phyloP scores from a whole-genome alignment of 257 asterid species.

The Penstemon newberryi region DNA sequence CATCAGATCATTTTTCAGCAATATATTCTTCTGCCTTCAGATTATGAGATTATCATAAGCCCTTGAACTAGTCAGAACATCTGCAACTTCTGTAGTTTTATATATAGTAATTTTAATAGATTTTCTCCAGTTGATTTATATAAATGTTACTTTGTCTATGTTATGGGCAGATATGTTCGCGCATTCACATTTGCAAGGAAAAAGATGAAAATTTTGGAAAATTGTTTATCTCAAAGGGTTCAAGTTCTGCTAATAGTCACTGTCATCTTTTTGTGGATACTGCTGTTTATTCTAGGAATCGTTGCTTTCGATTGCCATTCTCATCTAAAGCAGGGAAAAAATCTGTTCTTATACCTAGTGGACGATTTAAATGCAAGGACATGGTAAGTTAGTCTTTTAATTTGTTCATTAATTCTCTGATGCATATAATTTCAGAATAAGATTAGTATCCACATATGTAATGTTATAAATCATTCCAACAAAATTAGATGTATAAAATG shows the following conservation, averaged over 20 bases:
- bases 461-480: neutral
- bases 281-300: conserved; percentile 94
- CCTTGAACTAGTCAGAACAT: conserved; percentile 12
- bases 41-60: neutral
- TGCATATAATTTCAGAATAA: neutral
- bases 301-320: conserved; percentile 87
- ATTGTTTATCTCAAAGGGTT: conserved; percentile 65
- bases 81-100: conserved; percentile 17
- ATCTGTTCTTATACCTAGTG: conserved; percentile 80
- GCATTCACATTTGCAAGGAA: conserved; percentile 59
- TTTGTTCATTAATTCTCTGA: neutral
- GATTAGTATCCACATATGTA: neutral
- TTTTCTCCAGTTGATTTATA: conserved; percentile 19
- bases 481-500: neutral
- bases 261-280: conserved; percentile 76
- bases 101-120: conserved; percentile 2
- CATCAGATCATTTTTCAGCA: neutral
- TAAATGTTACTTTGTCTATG: conserved; percentile 17
- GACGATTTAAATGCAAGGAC: conserved; percentile 84
- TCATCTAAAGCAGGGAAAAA: conserved; percentile 95
- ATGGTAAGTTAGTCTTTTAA: conserved; percentile 50
- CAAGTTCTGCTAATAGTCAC: conserved; percentile 47
- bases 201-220: conserved; percentile 56
- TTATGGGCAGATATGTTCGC: conserved; percentile 69
- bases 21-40: neutral